Evolutionary conservation across 2,329 filamentous ascomycete genomes (phyloP), one percentile per base, ranked within the genome.

Genomic region (Monilinia fructicola): DNA sequence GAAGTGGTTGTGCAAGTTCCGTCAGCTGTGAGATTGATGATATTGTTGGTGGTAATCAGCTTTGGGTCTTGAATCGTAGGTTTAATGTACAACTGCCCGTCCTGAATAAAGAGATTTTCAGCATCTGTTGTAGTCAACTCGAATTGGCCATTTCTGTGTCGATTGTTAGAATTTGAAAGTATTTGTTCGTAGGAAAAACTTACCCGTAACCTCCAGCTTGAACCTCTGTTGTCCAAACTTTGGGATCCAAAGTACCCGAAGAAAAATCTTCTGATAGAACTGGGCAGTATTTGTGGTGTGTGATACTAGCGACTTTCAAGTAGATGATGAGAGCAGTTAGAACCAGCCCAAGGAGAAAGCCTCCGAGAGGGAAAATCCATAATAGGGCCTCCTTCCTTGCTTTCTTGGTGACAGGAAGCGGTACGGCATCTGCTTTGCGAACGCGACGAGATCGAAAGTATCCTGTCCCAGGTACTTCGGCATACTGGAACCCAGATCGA

Each of bases 331-430:
- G 84, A 1, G 82, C 90, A 0, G 88, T 85, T 35, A 93, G 78
- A 1, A 76, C 83, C 31, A 93, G 75, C n/a, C 91, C 91, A 31
- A 92, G 70, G 6, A 88, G 59, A 54, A 93, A 85, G 55, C 90
- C 90, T 18, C 91, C 74, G 46, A 92, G 74, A 3, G 91, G 91
- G 61, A 94, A 83, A 69, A 93, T 91, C 3, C 87, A 91, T 16
- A 91, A 85, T 89, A 90, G 93, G 78, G 91, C 93, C 81, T 93
- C 89, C 76, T 87, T 89, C 16, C 88, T 87, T 69, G 92, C 87
- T 66, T 81, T 86, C 75, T 87, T 87, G 21, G 84, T 79, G 23
- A 91, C 77, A 90, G 91, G 93, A 7, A 90, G 88, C 79, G 90
- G 89, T 76, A 91, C 87, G 3, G 90, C 77, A 55, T 90, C 85